These are phyloP conservation scores for Verbena officinalis DNA, from an alignment of 257 asterid species.

Conservation along the genomic window DNA sequence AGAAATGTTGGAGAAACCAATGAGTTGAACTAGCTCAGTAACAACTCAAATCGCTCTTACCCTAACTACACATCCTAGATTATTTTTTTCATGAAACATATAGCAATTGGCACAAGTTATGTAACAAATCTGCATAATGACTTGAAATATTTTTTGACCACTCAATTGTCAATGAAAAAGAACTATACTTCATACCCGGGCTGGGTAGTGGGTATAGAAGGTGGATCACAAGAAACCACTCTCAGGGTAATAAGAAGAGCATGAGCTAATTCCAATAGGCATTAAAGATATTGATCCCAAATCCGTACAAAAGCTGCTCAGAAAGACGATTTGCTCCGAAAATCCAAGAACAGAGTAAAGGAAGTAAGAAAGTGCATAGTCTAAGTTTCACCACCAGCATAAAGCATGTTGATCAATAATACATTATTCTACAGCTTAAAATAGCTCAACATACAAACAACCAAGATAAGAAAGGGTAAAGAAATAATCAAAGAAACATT, in stretches of 20 bases:
- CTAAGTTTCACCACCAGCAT: background rate
- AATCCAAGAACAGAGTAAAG: constrained; percentile 11
- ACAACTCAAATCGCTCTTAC: constrained; percentile 6
- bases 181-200: background rate
- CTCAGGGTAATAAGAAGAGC: constrained; percentile 3
- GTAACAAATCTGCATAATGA: constrained; percentile 9
- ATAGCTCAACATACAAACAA: background rate
- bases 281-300: background rate
- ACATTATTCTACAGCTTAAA: background rate
- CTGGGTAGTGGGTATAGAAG: constrained; percentile 14
- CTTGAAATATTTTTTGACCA: constrained; percentile 1
- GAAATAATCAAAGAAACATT: too few relatives aligned
- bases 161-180: constrained; percentile 3
- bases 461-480: too few relatives aligned
- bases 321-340: constrained; percentile 13
- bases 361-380: constrained; percentile 2
- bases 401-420: background rate
- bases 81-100: constrained; percentile 2
- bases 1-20: background rate
- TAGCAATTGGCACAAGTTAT: constrained; percentile 7
- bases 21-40: constrained; percentile 9
- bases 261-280: constrained; percentile 9
- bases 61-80: constrained; percentile 2
- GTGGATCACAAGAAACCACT: constrained; percentile 18
- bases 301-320: background rate